Evolutionary conservation across 768 basidiomycete species (phyloP).

Genomic region (Suillus clintonianus): DNA sequence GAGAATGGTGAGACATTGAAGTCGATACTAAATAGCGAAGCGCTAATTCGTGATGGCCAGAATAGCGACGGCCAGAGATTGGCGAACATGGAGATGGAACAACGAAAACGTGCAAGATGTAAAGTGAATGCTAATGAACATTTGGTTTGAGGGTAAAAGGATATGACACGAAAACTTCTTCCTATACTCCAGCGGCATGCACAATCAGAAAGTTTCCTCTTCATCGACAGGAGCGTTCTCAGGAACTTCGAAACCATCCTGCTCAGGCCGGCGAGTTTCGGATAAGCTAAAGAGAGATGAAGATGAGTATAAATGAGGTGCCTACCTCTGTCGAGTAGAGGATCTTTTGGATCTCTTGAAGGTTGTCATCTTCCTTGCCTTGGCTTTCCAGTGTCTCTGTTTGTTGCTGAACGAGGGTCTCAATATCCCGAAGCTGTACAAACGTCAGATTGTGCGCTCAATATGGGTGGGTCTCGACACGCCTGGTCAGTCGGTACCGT

Average conservation of each 20-base stretch:
- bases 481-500: too few relatives aligned
- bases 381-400: slow-evolving; percentile 60
- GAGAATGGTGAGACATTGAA: too few relatives aligned
- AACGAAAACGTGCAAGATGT: not conserved
- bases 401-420: slow-evolving; percentile 87
- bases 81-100: slow-evolving; percentile 4
- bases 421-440: slow-evolving; percentile 89
- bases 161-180: slow-evolving; percentile 13
- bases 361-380: slow-evolving; percentile 57
- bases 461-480: slow-evolving; percentile 17
- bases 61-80: too few relatives aligned
- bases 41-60: too few relatives aligned
- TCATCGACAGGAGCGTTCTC: slow-evolving; percentile 65
- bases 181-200: slow-evolving; percentile 16
- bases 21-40: too few relatives aligned
- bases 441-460: slow-evolving; percentile 6
- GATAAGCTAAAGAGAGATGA: slow-evolving; percentile 10
- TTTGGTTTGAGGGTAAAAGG: slow-evolving; percentile 15
- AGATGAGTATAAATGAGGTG: not conserved
- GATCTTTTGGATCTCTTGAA: slow-evolving; percentile 87
- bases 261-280: slow-evolving; percentile 10
- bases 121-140: slow-evolving; percentile 9
- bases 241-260: slow-evolving; percentile 96
- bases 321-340: slow-evolving; percentile 92
- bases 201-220: slow-evolving; percentile 72